phyloP scores from a whole-genome alignment of 2,329 filamentous ascomycete genomes.

The Diaporthe velutina region DNA sequence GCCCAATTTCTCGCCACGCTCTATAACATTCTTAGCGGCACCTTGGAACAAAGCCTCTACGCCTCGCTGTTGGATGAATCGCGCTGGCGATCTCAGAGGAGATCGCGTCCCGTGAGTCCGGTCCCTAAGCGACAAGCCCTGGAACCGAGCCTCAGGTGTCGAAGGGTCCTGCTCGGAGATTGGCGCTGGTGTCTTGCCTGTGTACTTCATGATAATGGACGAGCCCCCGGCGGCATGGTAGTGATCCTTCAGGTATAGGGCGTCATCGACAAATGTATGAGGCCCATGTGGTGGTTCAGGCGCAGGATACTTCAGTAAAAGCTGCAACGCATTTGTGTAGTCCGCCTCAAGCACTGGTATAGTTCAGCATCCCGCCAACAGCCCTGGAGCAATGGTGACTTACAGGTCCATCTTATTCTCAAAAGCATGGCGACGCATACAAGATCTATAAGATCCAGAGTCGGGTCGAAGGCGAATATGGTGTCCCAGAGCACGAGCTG shows the following conservation, averaged over 20 bases:
- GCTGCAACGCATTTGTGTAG: conserved; percentile 85
- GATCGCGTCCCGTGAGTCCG: conserved; percentile 57
- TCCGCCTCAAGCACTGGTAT: conserved; percentile 83
- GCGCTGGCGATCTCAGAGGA: conserved; percentile 60
- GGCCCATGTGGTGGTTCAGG: conserved; percentile 74
- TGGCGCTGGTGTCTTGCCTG: conserved; percentile 62
- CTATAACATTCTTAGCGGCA: conserved; percentile 80
- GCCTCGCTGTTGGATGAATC: conserved; percentile 67
- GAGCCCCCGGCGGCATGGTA: conserved; percentile 72
- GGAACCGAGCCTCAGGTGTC: conserved; percentile 51
- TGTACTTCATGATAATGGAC: conserved; percentile 79
- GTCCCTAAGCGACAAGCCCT: conserved; percentile 53
- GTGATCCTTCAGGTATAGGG: conserved; percentile 78
- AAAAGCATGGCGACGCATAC: conserved; percentile 96
- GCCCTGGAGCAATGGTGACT: conserved; percentile 49
- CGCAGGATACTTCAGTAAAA: conserved; percentile 86
- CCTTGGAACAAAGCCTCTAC: conserved; percentile 81
- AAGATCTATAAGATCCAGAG: conserved; percentile 84
- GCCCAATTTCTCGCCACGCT: conserved; percentile 80
- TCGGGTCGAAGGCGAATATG: conserved; percentile 87
- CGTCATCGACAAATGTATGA: conserved; percentile 87
- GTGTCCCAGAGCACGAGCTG: conserved; percentile 90
- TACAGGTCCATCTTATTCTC: conserved; percentile 89
- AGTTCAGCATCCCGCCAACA: conserved; percentile 31
- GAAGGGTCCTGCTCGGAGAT: conserved; percentile 45